These are phyloP conservation scores for Avena eriantha DNA, from an alignment of 176 grass and related monocot species.

Conservation along the genomic window DNA sequence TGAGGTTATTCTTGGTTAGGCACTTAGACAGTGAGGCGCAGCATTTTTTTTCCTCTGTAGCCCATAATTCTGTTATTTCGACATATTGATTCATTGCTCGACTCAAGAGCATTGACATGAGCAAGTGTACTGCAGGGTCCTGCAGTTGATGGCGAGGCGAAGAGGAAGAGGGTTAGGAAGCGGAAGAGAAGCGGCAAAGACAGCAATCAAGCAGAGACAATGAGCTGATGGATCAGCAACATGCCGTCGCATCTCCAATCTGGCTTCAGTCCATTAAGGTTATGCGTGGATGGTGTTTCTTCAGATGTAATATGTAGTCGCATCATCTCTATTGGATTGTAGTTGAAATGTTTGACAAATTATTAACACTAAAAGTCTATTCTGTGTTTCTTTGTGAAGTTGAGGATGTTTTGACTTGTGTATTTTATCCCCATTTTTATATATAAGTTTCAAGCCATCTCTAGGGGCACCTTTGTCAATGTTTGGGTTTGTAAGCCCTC, in stretches of 20 bases:
- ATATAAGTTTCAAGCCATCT: neutral
- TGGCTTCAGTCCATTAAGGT: neutral
- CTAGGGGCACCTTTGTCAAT: too few species aligned
- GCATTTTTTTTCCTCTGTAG: neutral
- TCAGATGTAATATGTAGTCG: neutral
- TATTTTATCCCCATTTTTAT: neutral
- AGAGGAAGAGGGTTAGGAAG: conserved; percentile 76
- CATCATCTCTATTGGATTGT: neutral
- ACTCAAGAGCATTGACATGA: conserved; percentile 10
- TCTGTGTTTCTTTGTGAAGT: neutral
- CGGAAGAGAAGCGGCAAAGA: conserved; percentile 53
- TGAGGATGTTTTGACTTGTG: neutral
- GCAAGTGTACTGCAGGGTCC: conserved; percentile 38
- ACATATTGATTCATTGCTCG: neutral
- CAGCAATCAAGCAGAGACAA: conserved; percentile 34
- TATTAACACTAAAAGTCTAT: conserved; percentile 1
- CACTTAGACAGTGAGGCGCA: neutral
- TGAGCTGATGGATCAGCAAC: conserved; percentile 15
- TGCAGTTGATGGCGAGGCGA: conserved; percentile 32
- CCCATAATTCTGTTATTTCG: neutral
- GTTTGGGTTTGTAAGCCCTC: too few species aligned
- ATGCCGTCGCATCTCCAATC: neutral
- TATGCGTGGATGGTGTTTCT: neutral
- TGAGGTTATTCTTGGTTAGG: neutral
- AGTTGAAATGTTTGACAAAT: neutral